A percentile compares a stretch with the other conserved stretches of the same genome.
phyloP scores from a whole-genome alignment of 768 basidiomycete genomes.

The Dioszegia aurantiaca region DNA sequence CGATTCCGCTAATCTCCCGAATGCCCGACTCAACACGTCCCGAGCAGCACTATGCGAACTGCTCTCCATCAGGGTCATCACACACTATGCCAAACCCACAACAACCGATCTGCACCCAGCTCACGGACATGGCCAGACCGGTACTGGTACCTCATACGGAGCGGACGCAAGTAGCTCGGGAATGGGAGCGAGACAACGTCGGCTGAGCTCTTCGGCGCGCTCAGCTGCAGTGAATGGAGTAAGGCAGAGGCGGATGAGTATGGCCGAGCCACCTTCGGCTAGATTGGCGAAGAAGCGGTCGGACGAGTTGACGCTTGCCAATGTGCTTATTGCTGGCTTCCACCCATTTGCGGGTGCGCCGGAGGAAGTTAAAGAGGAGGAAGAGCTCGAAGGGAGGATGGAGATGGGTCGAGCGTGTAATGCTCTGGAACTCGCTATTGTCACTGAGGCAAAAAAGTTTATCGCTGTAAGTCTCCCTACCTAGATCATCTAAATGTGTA shows the following conservation, averaged over 20 bases:
- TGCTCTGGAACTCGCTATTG: constrained; percentile 31
- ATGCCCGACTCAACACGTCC: constrained; percentile 24
- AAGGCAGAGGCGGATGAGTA: constrained; percentile 20
- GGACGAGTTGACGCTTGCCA: constrained; percentile 25
- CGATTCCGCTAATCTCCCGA: constrained; percentile 20
- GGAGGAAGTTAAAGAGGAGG: constrained; percentile 19
- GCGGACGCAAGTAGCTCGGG: too few relatives aligned
- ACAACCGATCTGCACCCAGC: not conserved
- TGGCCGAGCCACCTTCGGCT: constrained; percentile 17
- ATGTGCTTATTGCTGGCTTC: constrained; percentile 20
- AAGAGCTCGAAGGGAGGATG: constrained; percentile 23
- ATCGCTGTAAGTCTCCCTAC: constrained; percentile 19
- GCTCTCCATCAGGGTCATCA: constrained; percentile 28
- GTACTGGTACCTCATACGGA: not conserved
- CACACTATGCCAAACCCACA: constrained; percentile 28
- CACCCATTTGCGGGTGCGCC: constrained; percentile 23
- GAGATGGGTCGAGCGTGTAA: constrained; percentile 19
- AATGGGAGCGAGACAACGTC: not conserved
- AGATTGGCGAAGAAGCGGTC: constrained; percentile 22
- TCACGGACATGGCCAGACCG: not conserved
- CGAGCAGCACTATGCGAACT: constrained; percentile 34
- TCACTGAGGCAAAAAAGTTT: constrained; percentile 29
- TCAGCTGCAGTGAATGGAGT: constrained; percentile 17
- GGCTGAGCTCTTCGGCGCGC: constrained; percentile 1
- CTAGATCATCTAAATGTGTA: not conserved